phyloP scores from a whole-genome alignment of 2,329 filamentous ascomycete genomes.

The Aspergillus ochraceoroseus region DNA sequence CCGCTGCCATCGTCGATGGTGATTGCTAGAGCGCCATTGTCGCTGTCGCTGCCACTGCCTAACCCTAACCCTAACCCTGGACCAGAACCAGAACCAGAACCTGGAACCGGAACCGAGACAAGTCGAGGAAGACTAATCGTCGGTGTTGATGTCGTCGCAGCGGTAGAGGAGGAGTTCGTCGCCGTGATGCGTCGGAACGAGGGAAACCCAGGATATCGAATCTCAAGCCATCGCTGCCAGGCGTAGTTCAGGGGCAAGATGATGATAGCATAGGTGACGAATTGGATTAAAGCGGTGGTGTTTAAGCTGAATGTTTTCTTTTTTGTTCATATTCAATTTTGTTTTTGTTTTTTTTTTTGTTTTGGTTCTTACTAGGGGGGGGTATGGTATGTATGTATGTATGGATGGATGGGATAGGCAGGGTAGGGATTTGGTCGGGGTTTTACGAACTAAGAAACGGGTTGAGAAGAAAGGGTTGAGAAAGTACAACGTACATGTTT shows the following conservation, averaged over 20 bases:
- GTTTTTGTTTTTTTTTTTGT: constrained; percentile 3
- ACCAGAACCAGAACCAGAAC: not conserved
- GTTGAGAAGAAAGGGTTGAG: not conserved
- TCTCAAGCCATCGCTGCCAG: constrained; percentile 79
- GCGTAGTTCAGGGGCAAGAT: constrained; percentile 77
- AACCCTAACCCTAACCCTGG: too few species aligned
- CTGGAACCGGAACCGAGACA: not conserved
- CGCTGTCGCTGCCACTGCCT: constrained; percentile 1
- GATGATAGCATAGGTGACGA: constrained; percentile 67
- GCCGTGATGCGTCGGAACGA: constrained; percentile 2
- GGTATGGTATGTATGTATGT: not conserved
- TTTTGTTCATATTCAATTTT: constrained; percentile 3
- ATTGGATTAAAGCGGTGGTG: constrained; percentile 66
- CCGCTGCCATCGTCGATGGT: not conserved
- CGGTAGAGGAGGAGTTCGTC: too few species aligned
- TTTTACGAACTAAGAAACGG: not conserved
- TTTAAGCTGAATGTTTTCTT: constrained; percentile 58
- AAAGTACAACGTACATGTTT: constrained; percentile 27
- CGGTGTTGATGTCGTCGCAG: not conserved
- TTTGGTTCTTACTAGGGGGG: constrained; percentile 1
- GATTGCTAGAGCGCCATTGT: not conserved
- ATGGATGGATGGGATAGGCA: not conserved
- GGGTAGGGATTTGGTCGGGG: too few species aligned
- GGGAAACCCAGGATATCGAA: constrained; percentile 63
- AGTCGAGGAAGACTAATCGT: not conserved